These are phyloP conservation scores for Xylaria scruposa DNA, from an alignment of 495 filamentous ascomycete species.

Conservation along the genomic window DNA sequence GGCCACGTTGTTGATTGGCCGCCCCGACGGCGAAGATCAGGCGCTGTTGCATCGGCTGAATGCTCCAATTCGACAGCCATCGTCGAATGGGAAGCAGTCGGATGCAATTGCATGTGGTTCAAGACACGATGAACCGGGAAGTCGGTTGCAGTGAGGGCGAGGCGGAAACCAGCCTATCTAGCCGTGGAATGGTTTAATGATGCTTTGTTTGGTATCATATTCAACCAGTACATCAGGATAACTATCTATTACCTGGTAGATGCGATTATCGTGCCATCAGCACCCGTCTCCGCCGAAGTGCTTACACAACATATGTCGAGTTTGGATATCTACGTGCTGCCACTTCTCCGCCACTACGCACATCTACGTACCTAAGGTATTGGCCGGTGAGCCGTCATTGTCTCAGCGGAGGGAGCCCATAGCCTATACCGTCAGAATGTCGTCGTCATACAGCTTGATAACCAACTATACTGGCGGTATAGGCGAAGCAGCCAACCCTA, in stretches of 20 bases:
- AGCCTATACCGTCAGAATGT: neutral
- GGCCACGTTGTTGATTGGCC: constrained; percentile 37
- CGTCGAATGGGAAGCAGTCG: constrained; percentile 29
- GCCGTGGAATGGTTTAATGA: constrained; percentile 8
- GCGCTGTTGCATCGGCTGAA: constrained; percentile 41
- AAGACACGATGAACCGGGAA: neutral
- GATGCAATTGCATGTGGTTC: neutral
- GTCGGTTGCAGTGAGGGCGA: constrained; percentile 14
- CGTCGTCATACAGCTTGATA: neutral
- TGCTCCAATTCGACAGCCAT: constrained; percentile 30
- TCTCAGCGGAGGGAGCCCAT: neutral
- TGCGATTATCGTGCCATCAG: neutral
- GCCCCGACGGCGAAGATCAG: constrained; percentile 34
- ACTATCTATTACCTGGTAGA: neutral
- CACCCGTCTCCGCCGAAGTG: neutral
- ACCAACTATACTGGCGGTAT: neutral
- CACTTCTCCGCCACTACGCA: neutral
- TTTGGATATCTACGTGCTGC: neutral
- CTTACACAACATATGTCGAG: neutral
- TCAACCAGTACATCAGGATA: neutral
- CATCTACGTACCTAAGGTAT: neutral
- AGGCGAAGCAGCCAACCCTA: constrained; percentile 1
- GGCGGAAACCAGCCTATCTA: neutral
- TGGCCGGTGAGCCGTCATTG: neutral
- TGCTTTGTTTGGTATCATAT: neutral